Base-by-base conservation (phyloP, 495 filamentous ascomycete genomes). In the Tuber indicum region DNA sequence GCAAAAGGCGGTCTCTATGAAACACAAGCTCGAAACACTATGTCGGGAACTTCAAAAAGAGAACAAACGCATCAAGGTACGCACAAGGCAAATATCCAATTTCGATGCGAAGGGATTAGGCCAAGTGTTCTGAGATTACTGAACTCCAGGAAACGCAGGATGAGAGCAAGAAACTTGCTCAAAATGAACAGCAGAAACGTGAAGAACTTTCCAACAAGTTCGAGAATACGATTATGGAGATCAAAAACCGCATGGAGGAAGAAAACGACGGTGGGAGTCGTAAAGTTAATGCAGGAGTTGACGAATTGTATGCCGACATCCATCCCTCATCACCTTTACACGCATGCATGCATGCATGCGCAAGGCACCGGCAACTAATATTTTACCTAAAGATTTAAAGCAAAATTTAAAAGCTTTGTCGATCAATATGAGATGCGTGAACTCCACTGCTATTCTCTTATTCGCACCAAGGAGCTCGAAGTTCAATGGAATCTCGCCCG, bases 361-460 rank as follows among this genome's bases (percentile, higher is more conserved):
- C 21, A 62, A 49, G 66, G 39, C 73, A 72, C 74, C 62, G 74
- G 66, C 71, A 75, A 43, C 78, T 80, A 52, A 80, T 74, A 76
- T 79, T 76, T 44, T 72, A 80, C 75, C 49, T 76, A 70, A 43
- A 76, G 74, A 73, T 84, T 73, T 82, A 97, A 94, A 72, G 93
- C 98, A 82, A 92, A 92, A 79, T 94, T 98, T 85, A 98, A 94
- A 84, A 94, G 92, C 4, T 90, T 99, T 79, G 91, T 94, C 75
- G 95, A 99, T 52, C 96, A 99, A 85, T 97, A 96, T 83, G 96
- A 99, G 84, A 88, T 95, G 69, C 91, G 96, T 39, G 96, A 99
- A 82, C 85, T 97, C 39, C 94, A 97, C 77, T 98, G 96, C 86
- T 91, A 94, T 82, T 91, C 92, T 42, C 87, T 97, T 26, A 88